Conservation (phyloP, 2,329 filamentous ascomycete species). For the Aureobasidium uvarum region DNA sequence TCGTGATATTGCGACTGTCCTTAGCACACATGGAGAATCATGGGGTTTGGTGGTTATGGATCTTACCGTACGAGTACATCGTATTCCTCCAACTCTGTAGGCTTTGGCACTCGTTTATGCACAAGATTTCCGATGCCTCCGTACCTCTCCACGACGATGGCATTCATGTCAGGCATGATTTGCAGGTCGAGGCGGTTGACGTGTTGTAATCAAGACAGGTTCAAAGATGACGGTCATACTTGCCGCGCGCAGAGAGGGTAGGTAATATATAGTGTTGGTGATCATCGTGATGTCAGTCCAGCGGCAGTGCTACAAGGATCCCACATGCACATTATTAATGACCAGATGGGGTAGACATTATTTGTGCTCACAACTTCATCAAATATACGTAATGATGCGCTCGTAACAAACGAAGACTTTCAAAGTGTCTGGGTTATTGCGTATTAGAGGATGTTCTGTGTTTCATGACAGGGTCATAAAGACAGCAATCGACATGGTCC, state of each 20-base stretch:
- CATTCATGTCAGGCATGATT: slow-evolving; percentile 34
- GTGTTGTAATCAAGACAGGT: too few relatives aligned
- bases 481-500: neutral
- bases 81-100: slow-evolving; percentile 35
- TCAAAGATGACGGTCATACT: neutral
- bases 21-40: too few relatives aligned
- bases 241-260: neutral
- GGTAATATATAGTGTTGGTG: neutral
- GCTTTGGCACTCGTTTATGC: slow-evolving; percentile 37
- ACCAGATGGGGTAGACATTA: neutral
- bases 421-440: neutral
- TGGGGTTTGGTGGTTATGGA: neutral
- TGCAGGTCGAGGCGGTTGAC: neutral
- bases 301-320: neutral
- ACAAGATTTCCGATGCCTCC: slow-evolving; percentile 36
- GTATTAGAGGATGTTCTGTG: neutral
- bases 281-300: neutral
- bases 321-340: neutral
- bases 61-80: slow-evolving; percentile 41
- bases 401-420: too few relatives aligned
- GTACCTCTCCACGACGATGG: slow-evolving; percentile 37
- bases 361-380: neutral
- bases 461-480: neutral
- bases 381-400: neutral
- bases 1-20: too few relatives aligned